Base-by-base conservation (phyloP, 805 yeast species). In the Yamadazyma olivae region DNA sequence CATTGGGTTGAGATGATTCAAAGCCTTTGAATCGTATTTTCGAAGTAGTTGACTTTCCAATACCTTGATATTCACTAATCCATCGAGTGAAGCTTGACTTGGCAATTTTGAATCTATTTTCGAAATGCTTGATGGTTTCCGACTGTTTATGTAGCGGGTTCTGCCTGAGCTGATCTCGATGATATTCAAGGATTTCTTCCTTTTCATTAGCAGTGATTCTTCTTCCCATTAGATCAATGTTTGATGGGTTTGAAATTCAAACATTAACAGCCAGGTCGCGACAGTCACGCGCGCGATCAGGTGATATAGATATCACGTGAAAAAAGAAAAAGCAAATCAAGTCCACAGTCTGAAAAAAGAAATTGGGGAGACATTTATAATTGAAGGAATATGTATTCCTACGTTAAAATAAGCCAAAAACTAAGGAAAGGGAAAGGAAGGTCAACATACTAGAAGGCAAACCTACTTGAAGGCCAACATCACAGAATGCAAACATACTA, bases 61-160 rank as follows among this genome's bases (percentile, higher is more conserved):
- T 27, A 30, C 25, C 30, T 21, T 15, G 36, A 36, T 28, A 41
- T 19, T 43, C 41, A 7, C 27, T 23, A 9, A 51, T 27, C 56
- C 56, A 51, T 21, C 53, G 30, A 16, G 46, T 46, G 18, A 51
- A 44, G 1, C 48, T 40, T 17, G 50, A 49, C 19, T 39, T 46
- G 13, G 49, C 39, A 15, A 40, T 32, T 20, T 41, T 45, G 42
- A 36, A 48, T 15, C 38, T 27, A 5, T 34, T 17, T 10, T 20
- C 32, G 25, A 49, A 51, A 34, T 44, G 40, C 26, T 36, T 39
- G 17, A 51, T 36, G 2, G 61, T 51, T 14, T 47, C 45, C 5
- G 43, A 27, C 22, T 48, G 51, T 17, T 45, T 45, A 36, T 56
- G 57, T 9, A 27, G 37, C 7, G 51, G 50, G 29, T 54, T 42